Evolutionary conservation across 345 rosid species (phyloP).

Genomic region (Camelina neglecta): DNA sequence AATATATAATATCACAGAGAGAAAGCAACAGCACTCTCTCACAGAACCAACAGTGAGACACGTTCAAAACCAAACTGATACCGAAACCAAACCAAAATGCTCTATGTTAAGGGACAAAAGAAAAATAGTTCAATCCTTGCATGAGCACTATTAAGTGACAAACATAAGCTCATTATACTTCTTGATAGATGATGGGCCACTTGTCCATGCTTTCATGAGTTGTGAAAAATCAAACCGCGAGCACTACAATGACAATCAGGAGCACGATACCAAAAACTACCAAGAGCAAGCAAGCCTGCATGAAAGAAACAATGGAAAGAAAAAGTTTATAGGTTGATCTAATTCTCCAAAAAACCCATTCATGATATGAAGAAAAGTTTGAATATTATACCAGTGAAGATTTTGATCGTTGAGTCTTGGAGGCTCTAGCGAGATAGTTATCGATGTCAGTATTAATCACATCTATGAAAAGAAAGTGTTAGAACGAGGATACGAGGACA

Average conservation of each 20-base stretch:
- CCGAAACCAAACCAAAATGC: not conserved
- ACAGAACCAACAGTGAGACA: slow-evolving; percentile 19
- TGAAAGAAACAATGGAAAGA: slow-evolving; percentile 5
- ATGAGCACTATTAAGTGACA: slow-evolving; percentile 14
- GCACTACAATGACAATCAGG: slow-evolving; percentile 82
- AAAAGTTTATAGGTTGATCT: slow-evolving; percentile 1
- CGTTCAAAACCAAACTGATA: slow-evolving; percentile 8
- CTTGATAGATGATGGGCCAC: slow-evolving; percentile 20
- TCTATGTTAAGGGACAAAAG: not conserved
- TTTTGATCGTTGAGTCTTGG: slow-evolving; percentile 89
- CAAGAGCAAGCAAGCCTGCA: slow-evolving; percentile 91
- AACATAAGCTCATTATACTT: slow-evolving; percentile 12
- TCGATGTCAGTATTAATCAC: slow-evolving; percentile 81
- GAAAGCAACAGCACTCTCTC: slow-evolving; percentile 13
- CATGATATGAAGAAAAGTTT: slow-evolving; percentile 3
- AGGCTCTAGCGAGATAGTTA: slow-evolving; percentile 76
- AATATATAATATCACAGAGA: slow-evolving; percentile 19
- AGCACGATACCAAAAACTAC: slow-evolving; percentile 92
- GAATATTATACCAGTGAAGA: slow-evolving; percentile 77
- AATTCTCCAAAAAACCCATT: slow-evolving; percentile 8
- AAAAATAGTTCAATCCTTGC: slow-evolving; percentile 1
- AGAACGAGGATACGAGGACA: not conserved
- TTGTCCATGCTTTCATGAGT: slow-evolving; percentile 11
- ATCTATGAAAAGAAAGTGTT: slow-evolving; percentile 51
- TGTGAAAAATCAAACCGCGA: slow-evolving; percentile 59